Evolutionary conservation across 2,329 filamentous ascomycete genomes (phyloP), one percentile per base, ranked within the genome.

Genomic region (Cladosporium sp.): DNA sequence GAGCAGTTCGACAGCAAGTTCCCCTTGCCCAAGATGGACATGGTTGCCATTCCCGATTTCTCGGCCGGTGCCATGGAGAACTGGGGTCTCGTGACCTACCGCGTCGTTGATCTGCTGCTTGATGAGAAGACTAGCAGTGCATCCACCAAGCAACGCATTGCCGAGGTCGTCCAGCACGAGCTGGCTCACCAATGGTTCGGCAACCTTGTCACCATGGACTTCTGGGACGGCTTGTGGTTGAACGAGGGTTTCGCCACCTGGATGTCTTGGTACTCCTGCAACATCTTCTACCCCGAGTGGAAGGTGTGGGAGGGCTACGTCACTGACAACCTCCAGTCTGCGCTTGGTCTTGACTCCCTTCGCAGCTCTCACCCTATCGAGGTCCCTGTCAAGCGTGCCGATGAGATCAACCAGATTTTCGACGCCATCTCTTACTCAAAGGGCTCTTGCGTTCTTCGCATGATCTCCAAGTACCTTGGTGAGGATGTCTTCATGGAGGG

Each of bases 161-260:
- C 92, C 47, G 92, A 96, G 70, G 89, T 93, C 36, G 92, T 97
- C 22, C 91, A 96, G 77, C 92, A 97, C 73, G 92, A 97, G 70
- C 77, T 97, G 66, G 92, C 92, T 36, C 92, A 97, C 72, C 92
- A 96, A 71, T 97, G 92, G 92, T 97, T 97, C 65, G 92, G 92
- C 56, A 96, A 97, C 73, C 75, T 96, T 47, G 92, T 96, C 22
- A 96, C 92, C 47, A 96, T 96, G 90, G 90, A 96, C 69, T 96
- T 95, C 79, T 97, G 92, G 92, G 90, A 96, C 44, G 92, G 91
- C 49, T 75, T 97, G 7, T 97, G 92, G 92, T 80, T 97, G 48
- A 97, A 97, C 69, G 89, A 95, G 69, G 89, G 89, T 30, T 95
- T 95, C 62, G 89, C 89, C 27, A 95, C 89, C 34, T 89, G 88